A percentile compares a stretch with the other conserved stretches of the same genome.
These are phyloP conservation scores for Colletotrichum kahawae DNA, from an alignment of 2,329 filamentous ascomycete genomes.

Conservation along the genomic window DNA sequence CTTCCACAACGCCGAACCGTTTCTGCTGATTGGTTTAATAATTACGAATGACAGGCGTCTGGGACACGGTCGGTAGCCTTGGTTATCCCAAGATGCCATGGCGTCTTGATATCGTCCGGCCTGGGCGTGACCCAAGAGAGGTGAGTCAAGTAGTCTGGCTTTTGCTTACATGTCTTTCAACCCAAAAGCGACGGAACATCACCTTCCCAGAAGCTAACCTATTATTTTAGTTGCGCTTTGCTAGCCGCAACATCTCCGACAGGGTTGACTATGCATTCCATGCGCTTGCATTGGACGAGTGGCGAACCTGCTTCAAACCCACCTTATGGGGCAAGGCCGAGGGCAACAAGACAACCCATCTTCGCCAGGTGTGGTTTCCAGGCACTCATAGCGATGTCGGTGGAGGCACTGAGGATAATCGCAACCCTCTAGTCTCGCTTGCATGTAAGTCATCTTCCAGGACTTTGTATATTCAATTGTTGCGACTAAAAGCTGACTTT, in stretches of 20 bases:
- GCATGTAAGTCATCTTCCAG: slow-evolving; percentile 18
- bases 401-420: slow-evolving; percentile 51
- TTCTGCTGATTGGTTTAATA: accelerated
- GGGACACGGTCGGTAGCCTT: slow-evolving; percentile 53
- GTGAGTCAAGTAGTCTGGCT: not conserved
- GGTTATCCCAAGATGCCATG: slow-evolving; percentile 30
- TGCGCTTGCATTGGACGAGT: slow-evolving; percentile 59
- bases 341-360: slow-evolving; percentile 18
- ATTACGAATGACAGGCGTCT: slow-evolving; percentile 42
- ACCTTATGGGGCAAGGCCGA: slow-evolving; percentile 30
- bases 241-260: slow-evolving; percentile 23
- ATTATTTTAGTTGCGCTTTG: slow-evolving; percentile 1
- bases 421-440: slow-evolving; percentile 27
- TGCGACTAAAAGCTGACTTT: not conserved
- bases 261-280: slow-evolving; percentile 59
- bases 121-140: slow-evolving; percentile 3
- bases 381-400: slow-evolving; percentile 66
- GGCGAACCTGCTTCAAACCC: slow-evolving; percentile 37
- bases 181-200: not conserved
- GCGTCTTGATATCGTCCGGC: not conserved
- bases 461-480: not conserved
- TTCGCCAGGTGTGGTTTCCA: slow-evolving; percentile 54
- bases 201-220: not conserved
- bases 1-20: not conserved
- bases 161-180: not conserved